Percentiles rank a stretch among this genome's conserved stretches.
Evolutionary conservation across 1,284 basidiomycete species (phyloP).

Genomic region (Tranzscheliella williamsii): DNA sequence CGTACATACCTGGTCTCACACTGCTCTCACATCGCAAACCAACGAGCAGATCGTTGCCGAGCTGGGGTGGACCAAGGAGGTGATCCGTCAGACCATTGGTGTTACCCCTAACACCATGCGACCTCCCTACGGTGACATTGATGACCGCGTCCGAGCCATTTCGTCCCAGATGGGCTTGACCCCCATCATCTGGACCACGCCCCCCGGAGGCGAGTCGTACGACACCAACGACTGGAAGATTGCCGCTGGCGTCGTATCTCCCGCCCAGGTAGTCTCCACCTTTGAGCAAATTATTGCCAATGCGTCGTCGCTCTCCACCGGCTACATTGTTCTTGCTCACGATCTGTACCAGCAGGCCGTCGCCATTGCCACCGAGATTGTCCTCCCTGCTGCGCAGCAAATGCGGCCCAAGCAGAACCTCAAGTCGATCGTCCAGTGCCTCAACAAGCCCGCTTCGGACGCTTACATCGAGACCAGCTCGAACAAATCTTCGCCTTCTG

Average conservation of each 20-base stretch:
- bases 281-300: slow-evolving; percentile 51
- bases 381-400: slow-evolving; percentile 50
- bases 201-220: slow-evolving; percentile 36
- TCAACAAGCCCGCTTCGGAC: slow-evolving; percentile 40
- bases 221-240: slow-evolving; percentile 58
- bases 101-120: slow-evolving; percentile 62
- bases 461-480: slow-evolving; percentile 51
- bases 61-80: slow-evolving; percentile 84
- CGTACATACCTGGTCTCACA: slow-evolving; percentile 66
- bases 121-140: slow-evolving; percentile 60
- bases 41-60: slow-evolving; percentile 89
- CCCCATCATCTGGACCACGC: slow-evolving; percentile 59
- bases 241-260: slow-evolving; percentile 45
- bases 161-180: slow-evolving; percentile 53
- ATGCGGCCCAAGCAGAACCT: slow-evolving; percentile 68
- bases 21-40: slow-evolving; percentile 74
- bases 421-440: slow-evolving; percentile 62
- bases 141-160: slow-evolving; percentile 59
- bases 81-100: slow-evolving; percentile 68
- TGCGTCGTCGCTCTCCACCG: slow-evolving; percentile 68
- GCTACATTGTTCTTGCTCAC: slow-evolving; percentile 77
- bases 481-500: slow-evolving; percentile 17
- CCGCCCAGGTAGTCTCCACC: slow-evolving; percentile 40
- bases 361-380: slow-evolving; percentile 51
- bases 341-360: slow-evolving; percentile 59